Base-by-base conservation (phyloP, 352 stramenopile species). In the Phytophthora pinifolia region DNA sequence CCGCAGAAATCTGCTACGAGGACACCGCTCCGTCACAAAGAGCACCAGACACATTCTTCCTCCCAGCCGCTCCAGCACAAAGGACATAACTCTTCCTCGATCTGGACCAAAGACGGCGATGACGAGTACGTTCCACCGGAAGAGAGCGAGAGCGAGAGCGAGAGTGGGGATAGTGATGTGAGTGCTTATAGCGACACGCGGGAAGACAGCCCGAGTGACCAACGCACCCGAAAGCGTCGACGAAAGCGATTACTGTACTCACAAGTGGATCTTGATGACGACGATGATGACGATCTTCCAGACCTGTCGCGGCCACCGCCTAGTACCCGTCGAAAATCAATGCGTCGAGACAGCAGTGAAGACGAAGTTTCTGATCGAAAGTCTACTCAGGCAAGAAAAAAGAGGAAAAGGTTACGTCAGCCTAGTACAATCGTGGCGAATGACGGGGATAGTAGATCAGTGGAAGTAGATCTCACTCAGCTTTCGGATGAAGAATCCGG, bases 161-260 rank as follows among this genome's bases (percentile, higher is more conserved):
- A 67, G 10, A 45, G 12, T 15, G 45, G 42, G 12, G 37, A 55
- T 18, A 52, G 42, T 12, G 32, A 50, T 13, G 27, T 20, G 2
- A 47, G 41, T 12, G 42, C 27, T 18, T 41, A 56, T 14, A 70
- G 50, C 25, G 41, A 62, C 6, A 5, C 18, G 2, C 62, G 46
- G 22, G 38, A 57, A 4, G 56, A 59, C 9, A 67, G 54, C n/a
- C 18, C 54, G 25, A 29, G 14, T 14, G 47, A 35, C 9, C 35
- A 6, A 27, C 34, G 9, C 35, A 46, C 35, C 14, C 55, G 34
- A 30, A 70, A 51, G 52, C 72, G 47, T 32, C 54, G 22, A 44
- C 68, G 76, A 25, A 86, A 79, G 35, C 65, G 76, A 33, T 62
- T 86, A 41, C 59, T 71, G 54, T 74, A 76, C 47, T 82, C 68